Evolutionary conservation across 2,329 filamentous ascomycete genomes (phyloP).

Genomic region (Herpotrichia juniperi): DNA sequence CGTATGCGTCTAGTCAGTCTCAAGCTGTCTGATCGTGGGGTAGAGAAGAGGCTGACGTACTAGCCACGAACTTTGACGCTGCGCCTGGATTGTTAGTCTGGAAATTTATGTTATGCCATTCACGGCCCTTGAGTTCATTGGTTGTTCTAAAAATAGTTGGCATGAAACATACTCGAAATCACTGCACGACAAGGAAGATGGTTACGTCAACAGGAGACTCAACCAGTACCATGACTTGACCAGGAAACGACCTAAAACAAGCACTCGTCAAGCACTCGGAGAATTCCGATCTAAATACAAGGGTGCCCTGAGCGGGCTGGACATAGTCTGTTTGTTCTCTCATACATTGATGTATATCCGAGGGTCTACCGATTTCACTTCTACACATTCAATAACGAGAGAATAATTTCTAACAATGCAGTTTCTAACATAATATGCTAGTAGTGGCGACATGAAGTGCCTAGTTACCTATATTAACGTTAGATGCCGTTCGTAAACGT

Average conservation of each 20-base stretch:
- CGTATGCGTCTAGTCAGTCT: not conserved
- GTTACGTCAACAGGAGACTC: not conserved
- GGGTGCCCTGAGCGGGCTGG: too few relatives aligned
- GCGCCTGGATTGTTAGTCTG: not conserved
- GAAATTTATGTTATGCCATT: not conserved
- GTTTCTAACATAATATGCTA: too few relatives aligned
- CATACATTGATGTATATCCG: too few relatives aligned
- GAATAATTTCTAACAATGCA: too few relatives aligned
- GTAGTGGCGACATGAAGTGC: too few relatives aligned
- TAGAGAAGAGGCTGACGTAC: not conserved
- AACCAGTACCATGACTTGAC: not conserved
- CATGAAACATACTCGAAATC: slow-evolving; percentile 1
- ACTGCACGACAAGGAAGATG: not conserved
- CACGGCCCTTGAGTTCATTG: not conserved
- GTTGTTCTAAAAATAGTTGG: not conserved
- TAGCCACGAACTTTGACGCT: not conserved
- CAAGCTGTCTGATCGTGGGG: not conserved
- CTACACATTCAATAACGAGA: too few relatives aligned
- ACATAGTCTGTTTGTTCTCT: too few relatives aligned
- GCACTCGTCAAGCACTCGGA: too few relatives aligned
- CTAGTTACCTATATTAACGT: too few relatives aligned
- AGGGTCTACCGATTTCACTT: too few relatives aligned
- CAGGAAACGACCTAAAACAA: not conserved
- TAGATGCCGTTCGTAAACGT: too few relatives aligned
- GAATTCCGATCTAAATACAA: too few relatives aligned